Percentiles rank a stretch among this genome's conserved stretches.
phyloP scores from a whole-genome alignment of 2,329 filamentous ascomycete species.

The Sclerotinia glacialis region DNA sequence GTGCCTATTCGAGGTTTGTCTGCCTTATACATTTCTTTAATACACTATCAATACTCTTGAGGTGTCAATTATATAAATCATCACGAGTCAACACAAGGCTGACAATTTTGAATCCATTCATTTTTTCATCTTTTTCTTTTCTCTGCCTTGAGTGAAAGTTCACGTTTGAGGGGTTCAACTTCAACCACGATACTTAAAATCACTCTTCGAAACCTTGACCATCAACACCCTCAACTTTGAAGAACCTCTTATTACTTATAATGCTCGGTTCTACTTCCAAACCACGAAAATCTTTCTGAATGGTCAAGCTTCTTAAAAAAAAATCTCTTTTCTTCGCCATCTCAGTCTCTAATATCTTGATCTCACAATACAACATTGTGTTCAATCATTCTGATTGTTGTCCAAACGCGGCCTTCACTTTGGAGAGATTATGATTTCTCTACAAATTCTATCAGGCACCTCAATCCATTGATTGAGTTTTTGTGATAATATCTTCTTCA shows the following conservation, averaged over 20 bases:
- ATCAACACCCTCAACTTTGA: too few relatives aligned
- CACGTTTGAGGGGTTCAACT: not conserved
- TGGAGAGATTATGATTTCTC: not conserved
- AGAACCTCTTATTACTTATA: not conserved
- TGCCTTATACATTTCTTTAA: not conserved
- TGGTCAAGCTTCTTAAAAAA: not conserved
- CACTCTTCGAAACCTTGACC: not conserved
- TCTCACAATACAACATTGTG: not conserved
- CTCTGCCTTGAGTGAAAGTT: not conserved
- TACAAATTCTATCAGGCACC: too few relatives aligned
- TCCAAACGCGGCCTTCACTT: not conserved
- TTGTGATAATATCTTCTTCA: not conserved
- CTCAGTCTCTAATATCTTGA: not conserved
- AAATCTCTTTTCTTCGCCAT: not conserved
- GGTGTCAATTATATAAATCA: not conserved
- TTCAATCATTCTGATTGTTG: not conserved
- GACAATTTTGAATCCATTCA: too few relatives aligned
- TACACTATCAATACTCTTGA: not conserved
- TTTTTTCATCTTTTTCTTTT: not conserved
- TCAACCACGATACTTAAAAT: not conserved
- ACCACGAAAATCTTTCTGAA: not conserved
- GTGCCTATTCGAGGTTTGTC: not conserved
- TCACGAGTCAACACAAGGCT: too few relatives aligned
- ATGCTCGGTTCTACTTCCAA: not conserved
- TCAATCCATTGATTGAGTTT: not conserved